These are phyloP conservation scores for Neurospora sp. DNA, from an alignment of 495 filamentous ascomycete species.

Conservation along the genomic window DNA sequence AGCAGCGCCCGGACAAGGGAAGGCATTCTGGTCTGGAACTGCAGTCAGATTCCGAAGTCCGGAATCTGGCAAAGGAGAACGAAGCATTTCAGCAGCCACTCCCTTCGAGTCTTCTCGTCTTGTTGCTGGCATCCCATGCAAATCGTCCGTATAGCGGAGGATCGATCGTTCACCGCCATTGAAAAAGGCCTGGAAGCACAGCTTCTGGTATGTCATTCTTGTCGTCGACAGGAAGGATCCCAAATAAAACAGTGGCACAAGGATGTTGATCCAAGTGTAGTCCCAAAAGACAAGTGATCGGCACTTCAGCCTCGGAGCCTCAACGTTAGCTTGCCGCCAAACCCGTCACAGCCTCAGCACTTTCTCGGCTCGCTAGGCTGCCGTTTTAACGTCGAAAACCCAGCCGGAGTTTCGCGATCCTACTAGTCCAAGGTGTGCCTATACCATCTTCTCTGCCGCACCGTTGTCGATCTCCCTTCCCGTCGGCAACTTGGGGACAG, in stretches of 20 bases:
- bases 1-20: background rate
- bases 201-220: background rate
- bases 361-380: background rate
- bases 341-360: background rate
- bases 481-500: background rate
- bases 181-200: background rate
- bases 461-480: background rate
- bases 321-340: background rate
- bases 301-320: background rate
- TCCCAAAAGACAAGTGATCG: background rate
- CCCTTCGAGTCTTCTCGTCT: background rate
- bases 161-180: background rate
- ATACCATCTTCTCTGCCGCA: background rate
- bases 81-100: background rate
- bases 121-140: background rate
- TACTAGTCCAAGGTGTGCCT: background rate
- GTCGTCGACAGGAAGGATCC: background rate
- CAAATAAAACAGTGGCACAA: background rate
- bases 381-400: background rate
- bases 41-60: background rate
- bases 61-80: background rate
- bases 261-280: background rate
- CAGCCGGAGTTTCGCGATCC: background rate
- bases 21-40: background rate
- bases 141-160: background rate